Conservation (phyloP, 1,284 basidiomycete species). For the Fomitopsis betulina region DNA sequence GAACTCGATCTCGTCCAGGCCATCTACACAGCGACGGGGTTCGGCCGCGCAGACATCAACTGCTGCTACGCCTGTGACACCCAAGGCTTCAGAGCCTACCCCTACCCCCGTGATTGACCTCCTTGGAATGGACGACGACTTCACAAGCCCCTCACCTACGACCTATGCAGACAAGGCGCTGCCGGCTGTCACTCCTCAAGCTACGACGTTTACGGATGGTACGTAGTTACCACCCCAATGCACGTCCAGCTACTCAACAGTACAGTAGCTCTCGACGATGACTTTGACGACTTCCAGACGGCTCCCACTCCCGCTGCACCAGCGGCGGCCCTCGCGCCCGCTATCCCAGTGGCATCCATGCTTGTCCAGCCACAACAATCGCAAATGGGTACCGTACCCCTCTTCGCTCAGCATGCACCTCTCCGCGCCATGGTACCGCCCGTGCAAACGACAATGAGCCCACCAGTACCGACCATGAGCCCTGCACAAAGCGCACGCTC, state of each 20-base stretch:
- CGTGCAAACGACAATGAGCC: constrained; percentile 10
- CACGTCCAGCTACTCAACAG: background rate
- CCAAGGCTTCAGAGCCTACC: constrained; percentile 31
- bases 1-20: constrained; percentile 26
- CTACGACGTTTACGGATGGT: constrained; percentile 36
- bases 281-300: constrained; percentile 90
- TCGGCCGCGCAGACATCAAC: constrained; percentile 35
- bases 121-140: constrained; percentile 69
- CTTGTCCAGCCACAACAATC: constrained; percentile 12
- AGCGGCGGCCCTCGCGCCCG: constrained; percentile 26
- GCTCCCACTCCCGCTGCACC: constrained; percentile 47
- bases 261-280: constrained; percentile 51
- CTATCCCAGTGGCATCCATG: constrained; percentile 19
- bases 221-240: background rate
- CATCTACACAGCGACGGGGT: constrained; percentile 24
- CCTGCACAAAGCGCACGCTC: background rate
- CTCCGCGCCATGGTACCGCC: constrained; percentile 14
- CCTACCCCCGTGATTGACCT: constrained; percentile 29
- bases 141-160: constrained; percentile 20
- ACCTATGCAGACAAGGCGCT: constrained; percentile 50
- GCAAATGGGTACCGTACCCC: constrained; percentile 13
- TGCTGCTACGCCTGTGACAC: constrained; percentile 37
- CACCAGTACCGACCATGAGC: background rate
- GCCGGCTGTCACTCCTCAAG: constrained; percentile 35
- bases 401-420: constrained; percentile 12